A percentile compares a stretch with the other conserved stretches of the same genome.
phyloP scores from a whole-genome alignment of 345 rosid genomes.

The Garcia nutans region DNA sequence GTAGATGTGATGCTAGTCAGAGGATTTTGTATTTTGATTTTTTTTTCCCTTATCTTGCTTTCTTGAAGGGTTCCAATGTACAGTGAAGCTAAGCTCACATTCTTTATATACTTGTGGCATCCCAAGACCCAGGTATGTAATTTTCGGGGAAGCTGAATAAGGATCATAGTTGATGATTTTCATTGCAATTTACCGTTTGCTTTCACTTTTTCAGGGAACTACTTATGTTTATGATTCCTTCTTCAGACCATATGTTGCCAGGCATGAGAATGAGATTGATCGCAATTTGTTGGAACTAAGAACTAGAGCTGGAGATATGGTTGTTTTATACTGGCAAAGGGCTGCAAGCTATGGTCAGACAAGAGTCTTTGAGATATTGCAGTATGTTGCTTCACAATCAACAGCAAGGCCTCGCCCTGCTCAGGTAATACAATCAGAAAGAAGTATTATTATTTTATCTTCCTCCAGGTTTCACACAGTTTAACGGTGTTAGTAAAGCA shows the following conservation, averaged over 20 bases:
- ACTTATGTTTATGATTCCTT: constrained; percentile 63
- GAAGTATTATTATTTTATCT: background rate
- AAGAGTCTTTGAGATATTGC: constrained; percentile 52
- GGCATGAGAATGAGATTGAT: constrained; percentile 69
- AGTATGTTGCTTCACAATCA: constrained; percentile 50
- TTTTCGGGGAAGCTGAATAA: background rate
- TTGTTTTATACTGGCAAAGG: constrained; percentile 50
- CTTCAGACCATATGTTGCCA: constrained; percentile 54
- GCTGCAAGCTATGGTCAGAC: constrained; percentile 54
- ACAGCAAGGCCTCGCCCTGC: constrained; percentile 46
- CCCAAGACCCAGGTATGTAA: constrained; percentile 69
- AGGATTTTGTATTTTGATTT: background rate
- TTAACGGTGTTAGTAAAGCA: background rate
- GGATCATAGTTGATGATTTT: background rate
- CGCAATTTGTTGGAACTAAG: constrained; percentile 54
- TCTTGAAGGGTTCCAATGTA: constrained; percentile 78
- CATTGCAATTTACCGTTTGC: background rate
- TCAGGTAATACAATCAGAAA: constrained; percentile 31
- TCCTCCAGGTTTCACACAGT: background rate
- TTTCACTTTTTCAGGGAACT: constrained; percentile 49
- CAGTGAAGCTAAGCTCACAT: constrained; percentile 73
- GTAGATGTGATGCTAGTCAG: background rate
- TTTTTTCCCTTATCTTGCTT: constrained; percentile 11
- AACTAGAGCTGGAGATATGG: constrained; percentile 54
- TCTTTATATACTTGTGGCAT: constrained; percentile 81